These are phyloP conservation scores for Leucaena leucocephala DNA, from an alignment of 306 rosid species.

Conservation along the genomic window DNA sequence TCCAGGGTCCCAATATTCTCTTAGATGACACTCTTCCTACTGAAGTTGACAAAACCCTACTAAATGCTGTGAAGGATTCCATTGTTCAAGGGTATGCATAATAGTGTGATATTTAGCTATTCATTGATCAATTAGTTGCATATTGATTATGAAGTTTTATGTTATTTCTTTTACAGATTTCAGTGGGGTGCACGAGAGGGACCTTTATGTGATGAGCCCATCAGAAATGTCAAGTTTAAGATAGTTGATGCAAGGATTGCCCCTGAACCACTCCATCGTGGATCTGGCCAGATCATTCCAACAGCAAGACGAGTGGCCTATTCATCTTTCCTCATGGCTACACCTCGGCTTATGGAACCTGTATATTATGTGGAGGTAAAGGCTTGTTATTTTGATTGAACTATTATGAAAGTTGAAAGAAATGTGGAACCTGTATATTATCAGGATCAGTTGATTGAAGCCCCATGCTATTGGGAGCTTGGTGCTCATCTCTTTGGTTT, in stretches of 20 bases:
- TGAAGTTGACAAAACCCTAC: slow-evolving; percentile 88
- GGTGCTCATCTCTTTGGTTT: neutral
- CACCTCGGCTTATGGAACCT: slow-evolving; percentile 98
- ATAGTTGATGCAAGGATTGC: slow-evolving; percentile 99
- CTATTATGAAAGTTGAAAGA: neutral
- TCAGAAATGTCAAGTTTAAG: slow-evolving; percentile 95
- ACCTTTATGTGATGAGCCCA: slow-evolving; percentile 97
- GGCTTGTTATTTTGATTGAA: slow-evolving; percentile 15
- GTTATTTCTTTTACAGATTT: slow-evolving; percentile 61
- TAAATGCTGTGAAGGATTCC: slow-evolving; percentile 91
- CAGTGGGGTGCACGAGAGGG: slow-evolving; percentile 99
- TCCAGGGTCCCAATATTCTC: slow-evolving; percentile 95
- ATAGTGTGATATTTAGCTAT: slow-evolving; percentile 5
- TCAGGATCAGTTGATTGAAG: neutral
- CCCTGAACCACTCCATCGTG: slow-evolving; percentile 71
- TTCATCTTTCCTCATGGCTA: slow-evolving; percentile 95
- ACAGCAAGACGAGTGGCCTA: slow-evolving; percentile 12
- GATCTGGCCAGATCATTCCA: slow-evolving; percentile 5
- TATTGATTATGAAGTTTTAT: slow-evolving; percentile 22
- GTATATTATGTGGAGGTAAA: slow-evolving; percentile 90
- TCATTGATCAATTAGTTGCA: slow-evolving; percentile 21
- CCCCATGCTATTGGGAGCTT: neutral
- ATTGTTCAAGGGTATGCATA: slow-evolving; percentile 91
- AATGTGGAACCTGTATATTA: neutral
- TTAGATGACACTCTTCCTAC: slow-evolving; percentile 92